These are phyloP conservation scores for Pleodorina starrii DNA, from an alignment of 139 green algal species.

Conservation along the genomic window DNA sequence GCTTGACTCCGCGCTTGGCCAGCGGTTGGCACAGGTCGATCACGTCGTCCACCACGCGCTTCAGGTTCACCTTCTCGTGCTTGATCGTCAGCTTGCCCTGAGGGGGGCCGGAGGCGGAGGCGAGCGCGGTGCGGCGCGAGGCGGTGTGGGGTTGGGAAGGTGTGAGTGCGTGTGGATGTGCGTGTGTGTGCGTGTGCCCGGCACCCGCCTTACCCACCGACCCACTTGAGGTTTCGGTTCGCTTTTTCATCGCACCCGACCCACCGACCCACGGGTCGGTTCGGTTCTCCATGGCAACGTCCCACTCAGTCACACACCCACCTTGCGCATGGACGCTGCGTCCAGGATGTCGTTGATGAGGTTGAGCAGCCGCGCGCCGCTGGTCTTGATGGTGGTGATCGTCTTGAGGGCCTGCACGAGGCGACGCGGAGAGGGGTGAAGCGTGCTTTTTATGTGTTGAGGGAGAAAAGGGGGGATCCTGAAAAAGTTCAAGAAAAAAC, in stretches of 20 bases:
- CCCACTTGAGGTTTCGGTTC: too few relatives aligned
- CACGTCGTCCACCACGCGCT: slow-evolving; percentile 68
- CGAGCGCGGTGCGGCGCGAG: too few relatives aligned
- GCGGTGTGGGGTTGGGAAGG: too few relatives aligned
- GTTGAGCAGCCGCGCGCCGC: slow-evolving; percentile 64
- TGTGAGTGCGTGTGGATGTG: too few relatives aligned
- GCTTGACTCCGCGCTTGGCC: slow-evolving; percentile 62
- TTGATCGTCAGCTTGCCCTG: slow-evolving; percentile 69
- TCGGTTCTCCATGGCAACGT: too few relatives aligned
- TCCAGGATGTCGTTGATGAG: slow-evolving; percentile 75
- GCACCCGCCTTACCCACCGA: too few relatives aligned
- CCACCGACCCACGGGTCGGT: too few relatives aligned
- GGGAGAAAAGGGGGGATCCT: background rate
- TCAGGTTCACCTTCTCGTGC: slow-evolving; percentile 70
- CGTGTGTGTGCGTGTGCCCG: too few relatives aligned
- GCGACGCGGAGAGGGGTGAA: too few relatives aligned
- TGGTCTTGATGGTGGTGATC: slow-evolving; percentile 67
- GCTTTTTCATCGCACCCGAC: too few relatives aligned
- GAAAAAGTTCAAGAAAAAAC: background rate
- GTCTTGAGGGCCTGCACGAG: slow-evolving; percentile 54
- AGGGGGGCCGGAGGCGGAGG: too few relatives aligned
- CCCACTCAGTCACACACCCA: too few relatives aligned
- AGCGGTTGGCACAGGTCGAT: slow-evolving; percentile 70
- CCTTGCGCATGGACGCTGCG: slow-evolving; percentile 59
- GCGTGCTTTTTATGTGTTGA: background rate